A percentile compares a stretch with the other conserved stretches of the same genome.
phyloP scores from a whole-genome alignment of 257 asterid genomes.

The Sherardia arvensis region DNA sequence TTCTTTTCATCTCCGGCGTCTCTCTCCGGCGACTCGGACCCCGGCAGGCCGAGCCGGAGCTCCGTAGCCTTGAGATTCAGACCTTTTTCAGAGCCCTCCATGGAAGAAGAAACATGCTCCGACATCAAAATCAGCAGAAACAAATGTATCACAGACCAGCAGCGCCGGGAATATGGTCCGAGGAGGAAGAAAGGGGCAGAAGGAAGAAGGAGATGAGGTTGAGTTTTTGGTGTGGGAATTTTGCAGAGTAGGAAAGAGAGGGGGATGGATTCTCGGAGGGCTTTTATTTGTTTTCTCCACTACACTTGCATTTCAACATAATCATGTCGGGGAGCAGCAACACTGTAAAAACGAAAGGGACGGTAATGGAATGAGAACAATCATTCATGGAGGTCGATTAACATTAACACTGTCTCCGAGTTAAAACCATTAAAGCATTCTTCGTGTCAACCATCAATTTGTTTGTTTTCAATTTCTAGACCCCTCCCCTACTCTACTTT shows the following conservation, averaged over 20 bases:
- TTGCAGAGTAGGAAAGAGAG: constrained; percentile 14
- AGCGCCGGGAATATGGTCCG: neutral
- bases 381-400: constrained; percentile 1
- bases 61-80: constrained; percentile 44
- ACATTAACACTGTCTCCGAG: constrained; percentile 2
- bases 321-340: constrained; percentile 11
- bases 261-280: constrained; percentile 10
- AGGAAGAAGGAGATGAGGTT: constrained; percentile 10
- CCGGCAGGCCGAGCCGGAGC: constrained; percentile 19
- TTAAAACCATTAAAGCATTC: neutral
- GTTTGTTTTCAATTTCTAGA: neutral
- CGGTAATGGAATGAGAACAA: constrained; percentile 13
- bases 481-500: neutral
- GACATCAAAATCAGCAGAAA: constrained; percentile 12
- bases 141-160: too few relatives aligned
- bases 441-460: constrained; percentile 1
- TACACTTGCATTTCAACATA: constrained; percentile 12
- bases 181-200: too few relatives aligned
- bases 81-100: constrained; percentile 27
- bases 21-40: neutral
- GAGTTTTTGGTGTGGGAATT: constrained; percentile 2
- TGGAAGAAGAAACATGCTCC: constrained; percentile 33
- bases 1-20: constrained; percentile 8
- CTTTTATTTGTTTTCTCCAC: constrained; percentile 6
- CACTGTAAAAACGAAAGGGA: constrained; percentile 8